Evolutionary conservation across 257 asterid genomes (phyloP).

Genomic region (Scutellaria barbata): DNA sequence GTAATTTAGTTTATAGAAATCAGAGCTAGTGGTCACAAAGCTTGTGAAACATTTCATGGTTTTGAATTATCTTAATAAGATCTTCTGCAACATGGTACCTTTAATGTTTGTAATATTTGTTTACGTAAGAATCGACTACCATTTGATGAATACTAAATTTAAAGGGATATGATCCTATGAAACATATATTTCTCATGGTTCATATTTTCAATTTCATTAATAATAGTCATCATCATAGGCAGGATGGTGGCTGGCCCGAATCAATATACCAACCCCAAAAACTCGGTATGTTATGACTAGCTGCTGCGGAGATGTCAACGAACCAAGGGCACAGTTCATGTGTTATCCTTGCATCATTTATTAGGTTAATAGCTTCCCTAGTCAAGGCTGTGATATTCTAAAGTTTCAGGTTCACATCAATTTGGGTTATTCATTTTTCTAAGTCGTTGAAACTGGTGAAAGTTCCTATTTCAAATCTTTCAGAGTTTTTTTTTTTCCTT

Average conservation of each 20-base stretch:
- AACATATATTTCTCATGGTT: background rate
- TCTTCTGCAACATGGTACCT: background rate
- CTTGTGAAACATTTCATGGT: background rate
- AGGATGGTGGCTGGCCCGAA: background rate
- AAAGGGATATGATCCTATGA: background rate
- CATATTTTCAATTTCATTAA: too few relatives aligned
- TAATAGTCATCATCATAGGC: background rate
- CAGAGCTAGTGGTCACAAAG: background rate
- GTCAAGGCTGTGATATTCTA: background rate
- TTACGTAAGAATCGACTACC: background rate
- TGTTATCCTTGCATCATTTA: slow-evolving; percentile 2
- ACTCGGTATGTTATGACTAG: background rate
- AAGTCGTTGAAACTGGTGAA: slow-evolving; percentile 1
- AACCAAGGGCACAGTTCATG: background rate
- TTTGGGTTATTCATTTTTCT: background rate
- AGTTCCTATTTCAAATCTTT: background rate
- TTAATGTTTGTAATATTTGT: background rate
- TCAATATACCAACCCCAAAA: background rate
- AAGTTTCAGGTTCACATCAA: background rate
- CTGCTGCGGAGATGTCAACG: slow-evolving; percentile 11
- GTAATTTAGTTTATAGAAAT: background rate
- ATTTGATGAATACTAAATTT: background rate
- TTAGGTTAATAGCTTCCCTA: background rate
- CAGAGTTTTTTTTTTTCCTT: background rate
- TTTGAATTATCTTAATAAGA: background rate